These are phyloP conservation scores for Acanthamoeba royreba DNA, from an alignment of 208 protist genomes.

Conservation along the genomic window DNA sequence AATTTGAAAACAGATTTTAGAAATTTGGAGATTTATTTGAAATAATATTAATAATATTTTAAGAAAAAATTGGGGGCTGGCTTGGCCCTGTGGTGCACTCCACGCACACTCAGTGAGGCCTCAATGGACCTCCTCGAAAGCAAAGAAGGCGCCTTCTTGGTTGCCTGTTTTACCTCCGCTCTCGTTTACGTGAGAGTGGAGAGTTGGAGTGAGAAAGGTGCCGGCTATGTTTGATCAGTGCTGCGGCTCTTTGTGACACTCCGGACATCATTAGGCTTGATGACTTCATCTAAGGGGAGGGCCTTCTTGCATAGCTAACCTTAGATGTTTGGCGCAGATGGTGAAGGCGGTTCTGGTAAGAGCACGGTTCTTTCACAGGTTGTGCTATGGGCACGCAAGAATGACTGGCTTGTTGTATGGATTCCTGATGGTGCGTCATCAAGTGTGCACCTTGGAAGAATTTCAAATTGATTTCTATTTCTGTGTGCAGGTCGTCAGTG, in stretches of 20 bases:
- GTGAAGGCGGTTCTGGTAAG: not conserved
- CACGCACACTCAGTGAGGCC: not conserved
- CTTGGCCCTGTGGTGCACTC: too few species aligned
- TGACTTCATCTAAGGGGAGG: not conserved
- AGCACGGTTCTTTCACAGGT: not conserved
- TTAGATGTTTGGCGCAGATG: not conserved
- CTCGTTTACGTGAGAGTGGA: not conserved
- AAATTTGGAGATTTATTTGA: not conserved
- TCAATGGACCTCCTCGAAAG: too few species aligned
- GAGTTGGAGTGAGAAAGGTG: not conserved
- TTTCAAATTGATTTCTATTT: not conserved
- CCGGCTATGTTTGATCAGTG: not conserved
- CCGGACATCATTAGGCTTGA: not conserved
- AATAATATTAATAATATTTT: too few species aligned
- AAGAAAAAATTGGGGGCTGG: too few species aligned
- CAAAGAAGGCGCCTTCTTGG: too few species aligned
- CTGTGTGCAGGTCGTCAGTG: not conserved
- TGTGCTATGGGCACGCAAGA: slow-evolving; percentile 23
- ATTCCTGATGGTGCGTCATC: not conserved
- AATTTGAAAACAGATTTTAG: not conserved
- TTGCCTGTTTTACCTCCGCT: not conserved
- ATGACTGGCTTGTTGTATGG: slow-evolving; percentile 25
- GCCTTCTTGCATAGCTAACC: not conserved
- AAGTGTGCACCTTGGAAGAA: too few species aligned
- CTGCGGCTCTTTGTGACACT: not conserved